Percentiles rank a stretch among this genome's conserved stretches.
Conservation (phyloP, 768 basidiomycete species). For the Tricholoma sp. region DNA sequence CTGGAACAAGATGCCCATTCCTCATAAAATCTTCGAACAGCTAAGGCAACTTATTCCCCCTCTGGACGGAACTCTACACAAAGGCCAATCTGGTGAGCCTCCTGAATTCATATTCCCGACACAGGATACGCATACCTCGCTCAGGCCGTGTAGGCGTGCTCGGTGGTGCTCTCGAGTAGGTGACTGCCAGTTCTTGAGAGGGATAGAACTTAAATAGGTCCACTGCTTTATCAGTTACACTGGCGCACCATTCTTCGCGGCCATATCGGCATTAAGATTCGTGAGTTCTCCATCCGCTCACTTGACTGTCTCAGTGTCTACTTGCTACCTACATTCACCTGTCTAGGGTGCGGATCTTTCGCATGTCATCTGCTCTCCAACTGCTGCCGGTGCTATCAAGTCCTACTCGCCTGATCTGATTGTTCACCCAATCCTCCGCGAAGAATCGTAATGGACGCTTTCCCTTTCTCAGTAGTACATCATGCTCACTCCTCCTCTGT, state of each 20-base stretch:
- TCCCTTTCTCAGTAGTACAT: background rate
- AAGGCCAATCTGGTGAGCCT: slow-evolving; percentile 83
- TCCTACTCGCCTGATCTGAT: slow-evolving; percentile 96
- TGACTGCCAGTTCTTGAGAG: background rate
- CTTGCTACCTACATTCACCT: background rate
- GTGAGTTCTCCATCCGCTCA: slow-evolving; percentile 34
- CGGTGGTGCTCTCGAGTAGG: slow-evolving; percentile 91
- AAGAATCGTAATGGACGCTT: slow-evolving; percentile 47
- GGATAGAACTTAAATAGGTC: background rate
- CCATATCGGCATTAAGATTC: slow-evolving; percentile 84
- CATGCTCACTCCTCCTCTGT: background rate
- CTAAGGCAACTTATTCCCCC: slow-evolving; percentile 87
- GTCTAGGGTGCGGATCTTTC: slow-evolving; percentile 86
- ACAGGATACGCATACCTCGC: background rate
- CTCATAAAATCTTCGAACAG: slow-evolving; percentile 59
- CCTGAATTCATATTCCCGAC: background rate
- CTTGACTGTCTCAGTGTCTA: background rate
- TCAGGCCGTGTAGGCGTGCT: slow-evolving; percentile 88
- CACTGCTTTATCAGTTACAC: slow-evolving; percentile 62
- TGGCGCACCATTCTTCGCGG: slow-evolving; percentile 94
- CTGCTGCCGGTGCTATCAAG: slow-evolving; percentile 90
- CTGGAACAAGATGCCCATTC: slow-evolving; percentile 48
- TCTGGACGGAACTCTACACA: slow-evolving; percentile 82
- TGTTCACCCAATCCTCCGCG: slow-evolving; percentile 86
- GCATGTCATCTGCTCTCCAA: slow-evolving; percentile 95